Evolutionary conservation across 2,329 filamentous ascomycete genomes (phyloP), one percentile per base, ranked within the genome.

Genomic region (Hypoxylon sp.): DNA sequence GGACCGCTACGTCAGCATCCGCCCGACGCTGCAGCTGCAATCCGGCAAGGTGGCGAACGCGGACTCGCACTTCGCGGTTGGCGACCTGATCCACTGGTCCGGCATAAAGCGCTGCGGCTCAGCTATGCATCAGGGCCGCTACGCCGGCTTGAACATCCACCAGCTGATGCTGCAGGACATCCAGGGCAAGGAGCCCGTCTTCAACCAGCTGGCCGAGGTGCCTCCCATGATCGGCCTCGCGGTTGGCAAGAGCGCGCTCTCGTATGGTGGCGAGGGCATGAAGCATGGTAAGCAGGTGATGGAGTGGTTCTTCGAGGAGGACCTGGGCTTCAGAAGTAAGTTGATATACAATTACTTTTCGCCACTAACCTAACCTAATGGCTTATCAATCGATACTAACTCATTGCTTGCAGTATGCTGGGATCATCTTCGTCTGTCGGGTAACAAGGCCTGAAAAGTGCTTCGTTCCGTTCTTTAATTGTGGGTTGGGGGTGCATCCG

Each of bases 61-160:
- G 11, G 80, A 82, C 0, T 79, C 80, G 29, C 92, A 94, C 78
- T 92, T 91, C 74, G 91, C 89, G 11, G 84, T 88, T 24, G 92
- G 92, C 14, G 92, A 95, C 76, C 82, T 92, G 14, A 87, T 86
- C 33, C 81, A 83, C 52, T 94, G 92, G 92, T 87, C 90, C 0
- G 92, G 92, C 47, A 94, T 95, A 81, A 94, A 94, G 83, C 90
- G 92, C 48, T 93, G 90, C 73, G 92, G 92, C 24, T 87, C 84
- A 14, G 92, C 92, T 35, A 92, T 94, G 86, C 87, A 92, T 75
- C 89, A 90, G 83, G 92, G 92, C 39, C 87, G 90, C 74, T 84
- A 86, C 67, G 87, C 87, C 2, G 91, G 88, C 5, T 80, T 85
- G 58, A 94, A 94, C 76, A 86, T 92, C 59, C 86, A 92, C 80